Percentiles rank a stretch among this genome's conserved stretches.
Evolutionary conservation across 2,329 filamentous ascomycete genomes (phyloP).

Genomic region (Arthroderma sp.): DNA sequence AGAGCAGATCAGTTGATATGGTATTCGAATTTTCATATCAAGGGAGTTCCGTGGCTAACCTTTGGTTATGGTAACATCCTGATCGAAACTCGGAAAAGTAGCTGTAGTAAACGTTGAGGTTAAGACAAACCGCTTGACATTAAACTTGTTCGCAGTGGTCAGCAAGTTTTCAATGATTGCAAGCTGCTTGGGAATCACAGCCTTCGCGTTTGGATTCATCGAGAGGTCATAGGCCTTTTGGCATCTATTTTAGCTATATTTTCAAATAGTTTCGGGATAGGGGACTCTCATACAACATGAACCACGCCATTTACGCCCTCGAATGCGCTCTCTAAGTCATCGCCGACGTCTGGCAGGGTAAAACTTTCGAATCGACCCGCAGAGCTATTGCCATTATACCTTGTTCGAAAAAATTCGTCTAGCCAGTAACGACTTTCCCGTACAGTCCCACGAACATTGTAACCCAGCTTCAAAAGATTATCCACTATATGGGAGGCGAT

Average conservation of each 20-base stretch:
- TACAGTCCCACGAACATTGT: conserved; percentile 34
- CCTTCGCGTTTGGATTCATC: no score
- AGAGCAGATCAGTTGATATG: neutral
- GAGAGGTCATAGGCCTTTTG: no score
- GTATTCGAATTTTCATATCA: no score
- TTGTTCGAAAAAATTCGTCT: neutral
- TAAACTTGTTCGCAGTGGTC: no score
- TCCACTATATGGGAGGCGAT: conserved; percentile 32
- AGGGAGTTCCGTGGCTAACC: no score
- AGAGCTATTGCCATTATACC: neutral
- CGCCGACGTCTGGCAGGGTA: neutral
- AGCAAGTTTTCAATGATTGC: no score
- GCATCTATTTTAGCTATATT: no score
- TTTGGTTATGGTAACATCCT: conserved; percentile 9
- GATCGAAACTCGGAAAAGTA: conserved; percentile 22
- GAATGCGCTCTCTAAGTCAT: no score
- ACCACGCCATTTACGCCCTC: no score
- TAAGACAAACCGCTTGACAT: conserved; percentile 31
- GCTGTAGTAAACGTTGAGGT: conserved; percentile 30
- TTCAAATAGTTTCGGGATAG: no score
- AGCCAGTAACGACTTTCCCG: conserved; percentile 13
- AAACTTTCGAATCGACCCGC: conserved; percentile 1
- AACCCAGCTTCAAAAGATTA: conserved; percentile 30
- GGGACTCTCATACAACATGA: no score
- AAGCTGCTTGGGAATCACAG: no score